phyloP scores from a whole-genome alignment of 257 asterid species.

The Salvia miltiorrhiza region DNA sequence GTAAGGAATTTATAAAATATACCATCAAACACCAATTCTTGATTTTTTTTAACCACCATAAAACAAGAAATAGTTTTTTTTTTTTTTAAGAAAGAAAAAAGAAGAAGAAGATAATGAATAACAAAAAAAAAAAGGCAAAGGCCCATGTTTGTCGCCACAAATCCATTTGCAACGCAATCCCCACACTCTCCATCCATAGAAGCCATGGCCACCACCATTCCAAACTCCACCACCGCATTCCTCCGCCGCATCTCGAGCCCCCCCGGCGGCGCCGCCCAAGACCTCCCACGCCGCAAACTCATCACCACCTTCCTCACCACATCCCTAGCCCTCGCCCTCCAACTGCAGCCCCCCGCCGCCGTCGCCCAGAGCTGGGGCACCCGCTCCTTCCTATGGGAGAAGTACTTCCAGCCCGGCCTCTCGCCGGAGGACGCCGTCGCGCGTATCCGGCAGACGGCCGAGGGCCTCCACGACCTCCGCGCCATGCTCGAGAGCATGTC shows the following conservation, averaged over 20 bases:
- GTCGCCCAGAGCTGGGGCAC: constrained; percentile 72
- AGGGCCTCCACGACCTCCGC: constrained; percentile 67
- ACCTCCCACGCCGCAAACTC: constrained; percentile 31
- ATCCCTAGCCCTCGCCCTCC: constrained; percentile 41
- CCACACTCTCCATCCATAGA: not conserved
- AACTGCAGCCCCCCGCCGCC: constrained; percentile 17
- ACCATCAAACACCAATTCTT: no score
- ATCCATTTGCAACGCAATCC: not conserved
- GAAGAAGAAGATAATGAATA: no score
- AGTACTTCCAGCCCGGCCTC: constrained; percentile 49
- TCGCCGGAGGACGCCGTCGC: constrained; percentile 70
- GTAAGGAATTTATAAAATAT: no score
- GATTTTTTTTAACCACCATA: no score
- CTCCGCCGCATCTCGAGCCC: constrained; percentile 34
- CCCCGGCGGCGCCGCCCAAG: not conserved
- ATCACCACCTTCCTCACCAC: constrained; percentile 40
- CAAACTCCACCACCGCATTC: constrained; percentile 45
- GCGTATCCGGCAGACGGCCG: constrained; percentile 61
- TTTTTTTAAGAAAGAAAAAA: no score
- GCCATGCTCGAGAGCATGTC: constrained; percentile 74
- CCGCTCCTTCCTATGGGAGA: constrained; percentile 49
- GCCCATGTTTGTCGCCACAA: constrained; percentile 27
- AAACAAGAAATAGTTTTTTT: no score
- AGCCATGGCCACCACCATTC: constrained; percentile 44
- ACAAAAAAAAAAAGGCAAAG: constrained; percentile 32